Conservation (phyloP, 2,329 filamentous ascomycete genomes). For the Talaromyces sp. region DNA sequence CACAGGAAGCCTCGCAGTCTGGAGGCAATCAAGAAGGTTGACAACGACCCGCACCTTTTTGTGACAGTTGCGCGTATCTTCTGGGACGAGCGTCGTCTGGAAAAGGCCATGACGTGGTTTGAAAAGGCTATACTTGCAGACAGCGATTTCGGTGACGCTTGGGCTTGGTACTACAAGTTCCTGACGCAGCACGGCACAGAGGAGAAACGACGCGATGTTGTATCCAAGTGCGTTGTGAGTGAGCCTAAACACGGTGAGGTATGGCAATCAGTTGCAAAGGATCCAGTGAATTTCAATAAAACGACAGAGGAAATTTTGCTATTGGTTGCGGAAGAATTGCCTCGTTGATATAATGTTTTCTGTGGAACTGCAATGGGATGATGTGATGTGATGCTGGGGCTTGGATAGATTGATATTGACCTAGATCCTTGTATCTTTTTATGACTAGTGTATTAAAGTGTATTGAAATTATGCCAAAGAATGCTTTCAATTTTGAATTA, state of each 20-base stretch:
- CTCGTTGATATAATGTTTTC: not conserved
- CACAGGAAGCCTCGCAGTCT: conserved; percentile 86
- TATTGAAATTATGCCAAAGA: conserved; percentile 6
- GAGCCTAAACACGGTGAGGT: conserved; percentile 90
- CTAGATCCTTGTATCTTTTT: not conserved
- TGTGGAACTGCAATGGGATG: not conserved
- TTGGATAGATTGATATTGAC: not conserved
- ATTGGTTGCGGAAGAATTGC: conserved; percentile 56
- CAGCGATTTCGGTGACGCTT: conserved; percentile 80
- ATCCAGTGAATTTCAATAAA: conserved; percentile 72
- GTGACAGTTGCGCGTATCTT: conserved; percentile 92
- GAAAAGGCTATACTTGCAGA: conserved; percentile 89
- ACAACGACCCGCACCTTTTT: conserved; percentile 83
- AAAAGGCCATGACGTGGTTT: conserved; percentile 96
- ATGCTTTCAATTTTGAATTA: not conserved
- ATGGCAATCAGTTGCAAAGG: conserved; percentile 83
- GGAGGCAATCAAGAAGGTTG: conserved; percentile 94
- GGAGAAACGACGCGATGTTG: conserved; percentile 82
- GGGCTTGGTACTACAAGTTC: conserved; percentile 99
- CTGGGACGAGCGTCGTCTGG: conserved; percentile 85
- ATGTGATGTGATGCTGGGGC: not conserved
- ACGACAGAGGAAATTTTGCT: conserved; percentile 75
- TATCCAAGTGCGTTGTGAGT: conserved; percentile 71
- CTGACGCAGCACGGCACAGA: conserved; percentile 85
- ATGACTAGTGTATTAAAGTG: not conserved